Base-by-base conservation (phyloP, 164 flowering plant genomes). In the Euptelea pleiosperma region DNA sequence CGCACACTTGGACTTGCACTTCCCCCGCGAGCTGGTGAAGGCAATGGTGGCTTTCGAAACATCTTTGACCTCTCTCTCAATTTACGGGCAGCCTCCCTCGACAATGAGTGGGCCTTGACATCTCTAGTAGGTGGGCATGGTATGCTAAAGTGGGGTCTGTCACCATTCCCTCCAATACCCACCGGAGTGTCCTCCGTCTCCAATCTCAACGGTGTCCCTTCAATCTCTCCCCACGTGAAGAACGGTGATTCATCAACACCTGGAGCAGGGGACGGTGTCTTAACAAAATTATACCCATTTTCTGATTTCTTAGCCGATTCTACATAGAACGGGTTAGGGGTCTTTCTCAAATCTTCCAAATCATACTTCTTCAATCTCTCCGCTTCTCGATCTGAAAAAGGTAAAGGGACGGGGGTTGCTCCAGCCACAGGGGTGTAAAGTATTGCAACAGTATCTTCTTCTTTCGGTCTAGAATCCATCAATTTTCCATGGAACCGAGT, bases 201-300 rank as follows among this genome's bases (percentile, higher is more conserved):
- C 74, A 92, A 71, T 69, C 98, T 79, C 82, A 92, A 51, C 0
- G 98, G 98, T 0, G 96, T 89, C 52, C 96, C 98, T 70, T 89
- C 98, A 60, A 92, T 89, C 72, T 92, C 98, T 33, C 98, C 98
- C 98, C 98, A 92, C 11, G 98, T 92, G 18, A 92, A 85, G 50
- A 92, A 84, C 0, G 98, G 98, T 1, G 98, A 92, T 56, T 74
- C 98, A 66, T 85, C 93, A 14, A 71, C 89, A 45, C 98, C 98
- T 0, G 96, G 96, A 15, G 88, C 90, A 30, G 96, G 98, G 1
- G 98, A 89, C 0, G 98, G 98, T 0, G 98, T 92, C 69, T 51
- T 76, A 18, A 92, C 91, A 74, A 67, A 92, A 34, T 74, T 87
- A 71, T 87, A 92, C 12, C 96, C 96, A 61, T 89, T 80, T 15